Evolutionary conservation across 1,139 yeast species (phyloP).

Genomic region (Blastobotrys indianensis): DNA sequence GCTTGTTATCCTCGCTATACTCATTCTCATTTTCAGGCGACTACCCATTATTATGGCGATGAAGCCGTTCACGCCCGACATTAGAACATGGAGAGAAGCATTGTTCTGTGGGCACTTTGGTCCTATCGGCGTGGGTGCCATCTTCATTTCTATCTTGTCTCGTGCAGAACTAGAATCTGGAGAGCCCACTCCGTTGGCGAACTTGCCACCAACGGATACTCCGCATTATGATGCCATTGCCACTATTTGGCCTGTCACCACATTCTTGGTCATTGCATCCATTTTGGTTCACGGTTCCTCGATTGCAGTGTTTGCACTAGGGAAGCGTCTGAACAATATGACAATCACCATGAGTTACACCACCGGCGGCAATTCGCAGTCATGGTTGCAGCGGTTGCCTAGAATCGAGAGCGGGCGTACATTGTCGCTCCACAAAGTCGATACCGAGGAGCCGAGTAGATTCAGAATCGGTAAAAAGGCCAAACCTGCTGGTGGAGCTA

Average conservation of each 20-base stretch:
- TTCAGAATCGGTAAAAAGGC: conserved; percentile 38
- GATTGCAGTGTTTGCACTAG: conserved; percentile 86
- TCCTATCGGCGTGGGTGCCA: conserved; percentile 97
- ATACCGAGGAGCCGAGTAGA: conserved; percentile 46
- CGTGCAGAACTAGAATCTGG: conserved; percentile 68
- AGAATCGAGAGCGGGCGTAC: conserved; percentile 64
- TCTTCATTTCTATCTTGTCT: conserved; percentile 83
- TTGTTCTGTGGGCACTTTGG: conserved; percentile 96
- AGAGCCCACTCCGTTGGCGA: conserved; percentile 55
- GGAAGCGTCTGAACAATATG: conserved; percentile 84
- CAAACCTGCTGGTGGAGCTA: conserved; percentile 79
- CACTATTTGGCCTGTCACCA: conserved; percentile 83
- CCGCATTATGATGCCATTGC: conserved; percentile 68
- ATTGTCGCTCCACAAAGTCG: conserved; percentile 74
- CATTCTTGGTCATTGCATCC: conserved; percentile 78
- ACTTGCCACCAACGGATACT: conserved; percentile 47
- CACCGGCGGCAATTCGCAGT: conserved; percentile 57
- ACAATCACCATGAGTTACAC: conserved; percentile 91
- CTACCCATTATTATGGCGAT: conserved; percentile 78
- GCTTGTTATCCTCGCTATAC: conserved; percentile 68
- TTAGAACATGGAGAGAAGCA: conserved; percentile 93
- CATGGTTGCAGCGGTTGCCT: conserved; percentile 87
- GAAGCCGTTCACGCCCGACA: conserved; percentile 84
- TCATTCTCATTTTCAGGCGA: conserved; percentile 78
- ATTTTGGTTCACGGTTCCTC: conserved; percentile 95